A percentile compares a stretch with the other conserved stretches of the same genome.
These are phyloP conservation scores for Agrostemma githago DNA, from an alignment of 148 eudicot species.

Conservation along the genomic window DNA sequence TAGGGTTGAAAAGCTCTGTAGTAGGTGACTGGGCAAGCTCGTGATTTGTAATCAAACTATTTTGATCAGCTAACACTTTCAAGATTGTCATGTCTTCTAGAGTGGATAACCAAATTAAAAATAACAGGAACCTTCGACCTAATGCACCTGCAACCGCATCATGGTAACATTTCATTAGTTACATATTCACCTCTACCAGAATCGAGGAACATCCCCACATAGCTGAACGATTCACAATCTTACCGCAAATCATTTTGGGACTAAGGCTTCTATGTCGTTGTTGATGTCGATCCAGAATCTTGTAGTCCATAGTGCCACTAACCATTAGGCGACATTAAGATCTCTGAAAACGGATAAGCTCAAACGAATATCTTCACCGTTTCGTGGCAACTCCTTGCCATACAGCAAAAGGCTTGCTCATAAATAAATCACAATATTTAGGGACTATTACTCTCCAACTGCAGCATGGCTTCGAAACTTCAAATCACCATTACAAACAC, in stretches of 20 bases:
- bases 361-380: conserved; percentile 16
- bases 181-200: not conserved
- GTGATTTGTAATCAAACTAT: conserved; percentile 34
- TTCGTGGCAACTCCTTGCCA: conserved; percentile 14
- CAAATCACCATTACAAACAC: conserved; percentile 9
- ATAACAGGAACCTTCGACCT: conserved; percentile 42
- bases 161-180: not conserved
- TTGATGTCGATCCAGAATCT: conserved; percentile 35
- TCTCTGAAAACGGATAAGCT: conserved; percentile 24
- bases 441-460: not conserved
- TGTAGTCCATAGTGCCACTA: conserved; percentile 57
- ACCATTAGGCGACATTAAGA: conserved; percentile 74
- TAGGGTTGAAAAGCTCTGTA: conserved; percentile 61
- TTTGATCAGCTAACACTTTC: conserved; percentile 34
- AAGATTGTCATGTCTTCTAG: conserved; percentile 37
- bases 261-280: conserved; percentile 4
- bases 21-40: conserved; percentile 52
- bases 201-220: not conserved
- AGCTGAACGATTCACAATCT: conserved; percentile 32
- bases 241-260: conserved; percentile 8
- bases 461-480: not conserved
- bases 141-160: conserved; percentile 51
- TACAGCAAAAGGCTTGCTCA: conserved; percentile 17
- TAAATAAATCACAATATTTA: conserved; percentile 10
- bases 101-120: conserved; percentile 46